Percentiles rank a stretch among this genome's conserved stretches.
Conservation (phyloP, 2,329 filamentous ascomycete species). For the Penicillium thymicola region DNA sequence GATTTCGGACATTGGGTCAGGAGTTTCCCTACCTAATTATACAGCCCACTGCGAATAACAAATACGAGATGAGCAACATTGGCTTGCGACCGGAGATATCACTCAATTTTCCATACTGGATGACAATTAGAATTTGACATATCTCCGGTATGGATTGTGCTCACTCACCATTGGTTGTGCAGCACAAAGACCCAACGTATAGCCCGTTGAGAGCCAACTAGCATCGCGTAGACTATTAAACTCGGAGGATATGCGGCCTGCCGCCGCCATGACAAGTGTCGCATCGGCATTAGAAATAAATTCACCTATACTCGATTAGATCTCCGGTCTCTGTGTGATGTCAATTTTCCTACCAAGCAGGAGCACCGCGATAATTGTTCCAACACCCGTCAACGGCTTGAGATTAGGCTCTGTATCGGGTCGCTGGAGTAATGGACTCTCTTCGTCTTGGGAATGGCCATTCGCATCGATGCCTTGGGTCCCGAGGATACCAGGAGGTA, state of each 20-base stretch:
- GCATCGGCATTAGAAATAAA: slow-evolving; percentile 65
- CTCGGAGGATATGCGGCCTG: slow-evolving; percentile 60
- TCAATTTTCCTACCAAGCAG: slow-evolving; percentile 23
- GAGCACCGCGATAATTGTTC: slow-evolving; percentile 28
- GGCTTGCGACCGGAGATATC: slow-evolving; percentile 57
- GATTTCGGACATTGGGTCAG: background rate
- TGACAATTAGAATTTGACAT: slow-evolving; percentile 8
- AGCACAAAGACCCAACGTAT: slow-evolving; percentile 51
- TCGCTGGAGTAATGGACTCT: slow-evolving; percentile 15
- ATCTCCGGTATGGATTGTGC: background rate
- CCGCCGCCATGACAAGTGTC: slow-evolving; percentile 64
- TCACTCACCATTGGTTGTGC: slow-evolving; percentile 52
- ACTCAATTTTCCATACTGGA: slow-evolving; percentile 54
- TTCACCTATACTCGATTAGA: slow-evolving; percentile 44
- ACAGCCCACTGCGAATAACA: slow-evolving; percentile 50
- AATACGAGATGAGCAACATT: slow-evolving; percentile 50
- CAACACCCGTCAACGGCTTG: slow-evolving; percentile 16
- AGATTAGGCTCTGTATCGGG: slow-evolving; percentile 1
- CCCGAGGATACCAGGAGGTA: background rate
- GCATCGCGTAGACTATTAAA: slow-evolving; percentile 57
- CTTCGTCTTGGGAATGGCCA: slow-evolving; percentile 13
- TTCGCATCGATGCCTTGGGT: background rate
- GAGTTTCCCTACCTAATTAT: slow-evolving; percentile 31
- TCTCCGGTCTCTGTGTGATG: background rate
- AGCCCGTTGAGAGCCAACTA: slow-evolving; percentile 57